A percentile compares a stretch with the other conserved stretches of the same genome.
phyloP scores from a whole-genome alignment of 495 filamentous ascomycete genomes.

The Symbiotaphrina buchneri region DNA sequence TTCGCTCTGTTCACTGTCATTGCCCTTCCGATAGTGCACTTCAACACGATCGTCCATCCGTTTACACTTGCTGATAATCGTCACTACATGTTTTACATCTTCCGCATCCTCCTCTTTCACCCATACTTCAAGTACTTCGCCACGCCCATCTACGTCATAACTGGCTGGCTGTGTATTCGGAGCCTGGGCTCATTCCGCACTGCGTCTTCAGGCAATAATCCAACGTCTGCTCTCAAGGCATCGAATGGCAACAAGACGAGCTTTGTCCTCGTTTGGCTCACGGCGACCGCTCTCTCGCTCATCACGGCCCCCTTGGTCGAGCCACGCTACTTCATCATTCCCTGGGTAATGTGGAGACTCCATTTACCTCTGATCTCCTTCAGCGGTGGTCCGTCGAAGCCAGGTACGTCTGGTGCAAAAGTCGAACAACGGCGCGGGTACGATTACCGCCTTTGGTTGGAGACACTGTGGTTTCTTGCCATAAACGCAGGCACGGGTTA shows the following conservation, averaged over 20 bases:
- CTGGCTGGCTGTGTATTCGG: slow-evolving; percentile 33
- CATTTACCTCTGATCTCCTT: slow-evolving; percentile 49
- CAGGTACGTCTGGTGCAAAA: not conserved
- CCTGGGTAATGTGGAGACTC: slow-evolving; percentile 85
- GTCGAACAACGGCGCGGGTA: not conserved
- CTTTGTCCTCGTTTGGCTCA: slow-evolving; percentile 45
- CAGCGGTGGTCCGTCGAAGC: not conserved
- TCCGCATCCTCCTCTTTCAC: slow-evolving; percentile 59
- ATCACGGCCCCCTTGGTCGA: slow-evolving; percentile 82
- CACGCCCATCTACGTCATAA: slow-evolving; percentile 35
- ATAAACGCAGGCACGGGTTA: slow-evolving; percentile 5
- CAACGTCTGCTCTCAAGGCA: slow-evolving; percentile 5
- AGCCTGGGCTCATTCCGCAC: slow-evolving; percentile 23
- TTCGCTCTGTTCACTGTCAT: slow-evolving; percentile 16
- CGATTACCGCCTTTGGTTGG: slow-evolving; percentile 1
- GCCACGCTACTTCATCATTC: slow-evolving; percentile 82
- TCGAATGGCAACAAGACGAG: slow-evolving; percentile 17
- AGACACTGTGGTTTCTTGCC: slow-evolving; percentile 6
- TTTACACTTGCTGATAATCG: slow-evolving; percentile 93
- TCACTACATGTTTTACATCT: slow-evolving; percentile 93
- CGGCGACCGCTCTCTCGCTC: slow-evolving; percentile 50
- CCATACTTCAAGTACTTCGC: slow-evolving; percentile 41
- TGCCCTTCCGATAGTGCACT: slow-evolving; percentile 37
- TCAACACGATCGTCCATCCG: slow-evolving; percentile 86
- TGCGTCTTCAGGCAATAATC: slow-evolving; percentile 4